Evolutionary conservation across 1,139 yeast species (phyloP).

Genomic region (Groenewaldozyma auringiensis): DNA sequence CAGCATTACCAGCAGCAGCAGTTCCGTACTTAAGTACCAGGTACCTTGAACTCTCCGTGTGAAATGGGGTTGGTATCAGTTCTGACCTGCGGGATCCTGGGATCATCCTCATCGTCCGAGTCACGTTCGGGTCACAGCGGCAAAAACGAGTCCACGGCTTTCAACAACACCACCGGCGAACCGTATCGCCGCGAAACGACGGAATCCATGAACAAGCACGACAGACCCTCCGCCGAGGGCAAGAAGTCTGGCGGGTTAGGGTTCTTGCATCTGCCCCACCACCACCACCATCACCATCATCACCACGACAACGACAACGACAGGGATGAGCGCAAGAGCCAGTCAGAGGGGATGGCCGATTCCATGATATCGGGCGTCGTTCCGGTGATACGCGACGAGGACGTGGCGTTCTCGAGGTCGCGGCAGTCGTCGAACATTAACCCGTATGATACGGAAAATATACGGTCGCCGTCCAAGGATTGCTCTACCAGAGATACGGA

Average conservation of each 20-base stretch:
- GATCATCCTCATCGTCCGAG: not conserved
- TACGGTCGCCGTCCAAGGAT: too few relatives aligned
- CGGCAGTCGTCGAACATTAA: slow-evolving; percentile 1
- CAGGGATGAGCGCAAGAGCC: not conserved
- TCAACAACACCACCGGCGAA: not conserved
- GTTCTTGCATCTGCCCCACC: not conserved
- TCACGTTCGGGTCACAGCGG: not conserved
- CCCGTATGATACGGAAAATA: not conserved
- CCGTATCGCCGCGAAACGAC: too few relatives aligned
- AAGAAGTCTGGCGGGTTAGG: not conserved
- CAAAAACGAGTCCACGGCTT: not conserved
- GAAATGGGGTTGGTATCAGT: not conserved
- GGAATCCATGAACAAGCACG: too few relatives aligned
- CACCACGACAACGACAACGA: not conserved
- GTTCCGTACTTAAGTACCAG: not conserved
- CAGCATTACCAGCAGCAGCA: not conserved
- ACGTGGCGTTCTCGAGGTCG: not conserved
- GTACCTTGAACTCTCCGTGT: not conserved
- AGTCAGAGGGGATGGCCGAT: not conserved
- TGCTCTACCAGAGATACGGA: not conserved
- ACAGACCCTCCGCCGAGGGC: not conserved
- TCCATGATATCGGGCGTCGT: not conserved
- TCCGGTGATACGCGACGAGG: slow-evolving; percentile 1
- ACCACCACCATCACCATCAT: slow-evolving; percentile 3
- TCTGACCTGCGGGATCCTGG: not conserved